phyloP scores from a whole-genome alignment of 139 green algal genomes.

The Tetradesmus lagerheimii region DNA sequence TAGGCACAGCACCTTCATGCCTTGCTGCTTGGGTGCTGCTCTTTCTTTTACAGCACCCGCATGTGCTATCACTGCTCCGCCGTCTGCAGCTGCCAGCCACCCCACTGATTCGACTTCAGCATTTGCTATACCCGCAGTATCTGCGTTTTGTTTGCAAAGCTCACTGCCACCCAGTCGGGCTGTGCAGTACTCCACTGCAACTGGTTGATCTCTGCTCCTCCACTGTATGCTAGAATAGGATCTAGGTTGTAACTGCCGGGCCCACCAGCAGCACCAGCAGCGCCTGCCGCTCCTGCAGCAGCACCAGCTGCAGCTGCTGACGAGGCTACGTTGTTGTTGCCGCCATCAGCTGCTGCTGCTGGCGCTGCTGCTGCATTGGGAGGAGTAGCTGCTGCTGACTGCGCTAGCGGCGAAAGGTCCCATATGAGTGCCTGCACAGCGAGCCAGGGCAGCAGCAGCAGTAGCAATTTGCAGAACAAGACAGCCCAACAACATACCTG shows the following conservation, averaged over 20 bases:
- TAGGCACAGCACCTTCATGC: neutral
- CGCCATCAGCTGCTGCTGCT: slow-evolving; percentile 35
- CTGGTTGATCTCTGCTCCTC: slow-evolving; percentile 91
- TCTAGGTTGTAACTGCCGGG: slow-evolving; percentile 72
- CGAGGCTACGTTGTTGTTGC: neutral
- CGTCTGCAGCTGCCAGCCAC: too few species aligned
- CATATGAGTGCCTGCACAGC: slow-evolving; percentile 91
- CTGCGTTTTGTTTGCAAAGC: slow-evolving; percentile 91
- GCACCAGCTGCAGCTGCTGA: neutral
- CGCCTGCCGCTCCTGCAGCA: slow-evolving; percentile 1
- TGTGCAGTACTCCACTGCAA: slow-evolving; percentile 92
- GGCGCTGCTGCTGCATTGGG: slow-evolving; percentile 44
- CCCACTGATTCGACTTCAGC: too few species aligned
- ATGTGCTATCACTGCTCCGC: too few species aligned
- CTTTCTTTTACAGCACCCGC: too few species aligned
- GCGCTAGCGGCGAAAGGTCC: slow-evolving; percentile 85
- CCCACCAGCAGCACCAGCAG: neutral
- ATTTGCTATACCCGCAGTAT: slow-evolving; percentile 88
- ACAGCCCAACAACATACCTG: too few species aligned
- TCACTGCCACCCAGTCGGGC: slow-evolving; percentile 94
- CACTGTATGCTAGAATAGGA: slow-evolving; percentile 96
- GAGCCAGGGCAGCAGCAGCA: neutral
- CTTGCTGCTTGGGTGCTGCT: too few species aligned
- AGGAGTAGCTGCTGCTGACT: slow-evolving; percentile 31
- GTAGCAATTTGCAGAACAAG: neutral